Conservation (phyloP, 139 green algal species). For the Coccomyxa sp. region DNA sequence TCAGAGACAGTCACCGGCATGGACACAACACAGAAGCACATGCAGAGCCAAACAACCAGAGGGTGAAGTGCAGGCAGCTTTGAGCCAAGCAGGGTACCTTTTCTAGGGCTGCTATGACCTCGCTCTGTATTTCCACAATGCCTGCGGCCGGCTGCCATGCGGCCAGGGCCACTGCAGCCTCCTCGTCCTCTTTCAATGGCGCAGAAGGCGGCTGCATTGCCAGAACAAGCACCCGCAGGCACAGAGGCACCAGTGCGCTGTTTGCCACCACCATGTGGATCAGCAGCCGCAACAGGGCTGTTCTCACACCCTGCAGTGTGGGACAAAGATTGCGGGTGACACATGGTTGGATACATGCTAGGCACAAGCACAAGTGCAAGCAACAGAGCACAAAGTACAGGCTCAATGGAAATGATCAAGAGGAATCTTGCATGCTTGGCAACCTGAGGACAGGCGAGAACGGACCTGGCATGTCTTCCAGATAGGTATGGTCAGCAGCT, state of each 20-base stretch:
- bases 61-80: background rate
- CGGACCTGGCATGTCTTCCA: slow-evolving; percentile 46
- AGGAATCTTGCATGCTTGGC: background rate
- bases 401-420: background rate
- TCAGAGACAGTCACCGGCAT: too few relatives aligned
- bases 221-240: slow-evolving; percentile 44
- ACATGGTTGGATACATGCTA: background rate
- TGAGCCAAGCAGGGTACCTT: slow-evolving; percentile 20
- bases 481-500: slow-evolving; percentile 49
- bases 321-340: too few relatives aligned
- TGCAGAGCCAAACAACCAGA: background rate
- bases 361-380: background rate
- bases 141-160: slow-evolving; percentile 35
- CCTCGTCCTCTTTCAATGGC: slow-evolving; percentile 10
- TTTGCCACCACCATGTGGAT: slow-evolving; percentile 60
- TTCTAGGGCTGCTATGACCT: slow-evolving; percentile 32
- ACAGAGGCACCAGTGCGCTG: slow-evolving; percentile 52
- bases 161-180: slow-evolving; percentile 30
- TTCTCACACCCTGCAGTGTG: slow-evolving; percentile 23
- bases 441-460: background rate
- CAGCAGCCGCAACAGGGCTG: slow-evolving; percentile 52
- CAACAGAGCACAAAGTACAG: background rate
- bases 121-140: slow-evolving; percentile 36
- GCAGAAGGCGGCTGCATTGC: slow-evolving; percentile 46
- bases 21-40: background rate